Evolutionary conservation across 2,329 filamentous ascomycete genomes (phyloP).

Genomic region (Coleophoma eucalyptorum): DNA sequence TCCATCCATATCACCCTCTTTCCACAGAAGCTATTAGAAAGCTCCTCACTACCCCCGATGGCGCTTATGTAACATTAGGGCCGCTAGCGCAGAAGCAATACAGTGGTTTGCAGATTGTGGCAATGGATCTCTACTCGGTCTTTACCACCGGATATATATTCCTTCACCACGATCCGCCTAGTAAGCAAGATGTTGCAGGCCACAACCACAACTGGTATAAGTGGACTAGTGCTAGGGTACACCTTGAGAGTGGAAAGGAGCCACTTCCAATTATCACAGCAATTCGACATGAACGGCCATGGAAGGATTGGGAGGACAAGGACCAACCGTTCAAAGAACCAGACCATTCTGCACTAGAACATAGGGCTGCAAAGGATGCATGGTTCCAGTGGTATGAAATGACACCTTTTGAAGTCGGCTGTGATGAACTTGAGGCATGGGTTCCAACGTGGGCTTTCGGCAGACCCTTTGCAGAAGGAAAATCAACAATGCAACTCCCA

Average conservation of each 20-base stretch:
- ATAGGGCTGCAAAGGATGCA: conserved; percentile 5
- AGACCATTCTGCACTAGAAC: conserved; percentile 20
- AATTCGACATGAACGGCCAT: conserved; percentile 64
- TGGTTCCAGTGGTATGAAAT: too few relatives aligned
- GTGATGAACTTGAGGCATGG: conserved; percentile 39
- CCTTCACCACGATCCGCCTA: too few relatives aligned
- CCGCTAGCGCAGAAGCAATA: too few relatives aligned
- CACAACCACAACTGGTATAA: too few relatives aligned
- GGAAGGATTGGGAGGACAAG: conserved; percentile 32
- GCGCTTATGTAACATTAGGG: too few relatives aligned
- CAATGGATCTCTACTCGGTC: too few relatives aligned
- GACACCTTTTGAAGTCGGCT: too few relatives aligned
- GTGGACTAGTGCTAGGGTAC: too few relatives aligned
- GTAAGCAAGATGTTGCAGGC: too few relatives aligned
- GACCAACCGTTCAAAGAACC: conserved; percentile 16
- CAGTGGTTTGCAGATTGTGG: too few relatives aligned
- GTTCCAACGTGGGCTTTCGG: conserved; percentile 67
- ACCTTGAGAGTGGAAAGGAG: conserved; percentile 38
- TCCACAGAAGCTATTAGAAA: conserved; percentile 19
- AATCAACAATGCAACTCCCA: conserved; percentile 25
- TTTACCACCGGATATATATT: too few relatives aligned
- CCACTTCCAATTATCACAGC: conserved; percentile 68
- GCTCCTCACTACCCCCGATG: too few relatives aligned
- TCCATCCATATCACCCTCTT: conserved; percentile 27
- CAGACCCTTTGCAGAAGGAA: conserved; percentile 53